These are phyloP conservation scores for Blumeria hordei DNA, from an alignment of 2,329 filamentous ascomycete genomes.

Conservation along the genomic window DNA sequence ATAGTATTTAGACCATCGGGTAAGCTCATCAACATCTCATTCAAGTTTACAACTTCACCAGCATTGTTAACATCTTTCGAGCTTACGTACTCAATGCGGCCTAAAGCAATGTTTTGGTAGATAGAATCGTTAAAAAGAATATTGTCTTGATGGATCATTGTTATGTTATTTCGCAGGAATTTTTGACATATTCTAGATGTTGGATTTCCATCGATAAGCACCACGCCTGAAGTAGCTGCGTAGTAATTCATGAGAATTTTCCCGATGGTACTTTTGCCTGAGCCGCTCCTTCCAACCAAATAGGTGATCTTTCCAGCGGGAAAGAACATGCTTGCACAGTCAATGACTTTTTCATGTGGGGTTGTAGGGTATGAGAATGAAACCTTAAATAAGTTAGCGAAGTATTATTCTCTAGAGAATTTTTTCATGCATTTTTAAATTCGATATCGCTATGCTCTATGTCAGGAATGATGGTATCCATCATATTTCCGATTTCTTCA, in stretches of 20 bases:
- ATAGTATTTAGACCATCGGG: constrained; percentile 47
- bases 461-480: constrained; percentile 16
- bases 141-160: constrained; percentile 61
- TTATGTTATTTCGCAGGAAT: constrained; percentile 60
- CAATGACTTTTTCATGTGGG: constrained; percentile 31
- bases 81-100: constrained; percentile 27
- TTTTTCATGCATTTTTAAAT: constrained; percentile 33
- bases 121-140: constrained; percentile 64
- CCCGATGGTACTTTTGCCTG: constrained; percentile 73
- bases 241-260: constrained; percentile 66
- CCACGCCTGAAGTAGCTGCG: constrained; percentile 34
- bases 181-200: constrained; percentile 35
- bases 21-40: constrained; percentile 39
- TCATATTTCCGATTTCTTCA: constrained; percentile 10
- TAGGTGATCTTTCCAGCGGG: constrained; percentile 51
- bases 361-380: constrained; percentile 62
- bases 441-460: constrained; percentile 42
- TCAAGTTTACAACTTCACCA: constrained; percentile 42
- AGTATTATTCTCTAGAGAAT: background rate
- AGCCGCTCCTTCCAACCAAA: constrained; percentile 67
- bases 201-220: constrained; percentile 41
- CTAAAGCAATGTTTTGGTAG: constrained; percentile 54
- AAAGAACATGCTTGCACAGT: constrained; percentile 41
- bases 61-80: constrained; percentile 33
- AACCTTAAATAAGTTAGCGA: constrained; percentile 26